Conservation (phyloP, 140 eudicot species). For the Erigeron philadelphicus region DNA sequence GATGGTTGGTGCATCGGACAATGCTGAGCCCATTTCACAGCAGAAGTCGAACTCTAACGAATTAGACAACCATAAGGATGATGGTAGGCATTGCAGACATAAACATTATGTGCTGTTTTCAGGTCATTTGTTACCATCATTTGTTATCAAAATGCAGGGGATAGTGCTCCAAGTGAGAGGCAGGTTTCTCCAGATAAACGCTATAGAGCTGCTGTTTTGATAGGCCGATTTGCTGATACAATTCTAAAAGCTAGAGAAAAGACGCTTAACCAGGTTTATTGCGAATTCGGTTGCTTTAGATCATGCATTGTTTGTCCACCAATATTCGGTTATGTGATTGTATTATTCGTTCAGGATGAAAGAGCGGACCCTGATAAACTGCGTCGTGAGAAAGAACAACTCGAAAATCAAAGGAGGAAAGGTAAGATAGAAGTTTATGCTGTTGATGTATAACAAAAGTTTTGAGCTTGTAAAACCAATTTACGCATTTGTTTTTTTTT, state of each 20-base stretch:
- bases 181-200: conserved; percentile 75
- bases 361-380: conserved; percentile 72
- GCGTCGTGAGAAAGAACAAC: conserved; percentile 62
- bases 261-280: conserved; percentile 58
- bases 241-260: conserved; percentile 82
- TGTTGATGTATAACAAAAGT: conserved; percentile 14
- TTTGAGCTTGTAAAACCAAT: conserved; percentile 14
- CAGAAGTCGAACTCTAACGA: conserved; percentile 50
- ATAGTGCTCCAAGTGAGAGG: conserved; percentile 57
- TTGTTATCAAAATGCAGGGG: conserved; percentile 39
- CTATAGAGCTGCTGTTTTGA: conserved; percentile 72
- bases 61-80: conserved; percentile 63
- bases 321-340: not conserved
- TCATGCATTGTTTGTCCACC: not conserved
- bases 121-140: conserved; percentile 15
- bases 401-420: conserved; percentile 55
- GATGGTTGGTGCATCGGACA: conserved; percentile 45
- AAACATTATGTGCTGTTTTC: not conserved
- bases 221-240: conserved; percentile 63
- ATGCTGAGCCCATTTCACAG: conserved; percentile 49
- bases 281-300: conserved; percentile 1
- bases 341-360: conserved; percentile 41
- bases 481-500: conserved; percentile 2
- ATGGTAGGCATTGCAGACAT: conserved; percentile 48
- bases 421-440: conserved; percentile 35